These are phyloP conservation scores for Wickerhamiella occidentalis DNA, from an alignment of 805 yeast genomes.

Conservation along the genomic window DNA sequence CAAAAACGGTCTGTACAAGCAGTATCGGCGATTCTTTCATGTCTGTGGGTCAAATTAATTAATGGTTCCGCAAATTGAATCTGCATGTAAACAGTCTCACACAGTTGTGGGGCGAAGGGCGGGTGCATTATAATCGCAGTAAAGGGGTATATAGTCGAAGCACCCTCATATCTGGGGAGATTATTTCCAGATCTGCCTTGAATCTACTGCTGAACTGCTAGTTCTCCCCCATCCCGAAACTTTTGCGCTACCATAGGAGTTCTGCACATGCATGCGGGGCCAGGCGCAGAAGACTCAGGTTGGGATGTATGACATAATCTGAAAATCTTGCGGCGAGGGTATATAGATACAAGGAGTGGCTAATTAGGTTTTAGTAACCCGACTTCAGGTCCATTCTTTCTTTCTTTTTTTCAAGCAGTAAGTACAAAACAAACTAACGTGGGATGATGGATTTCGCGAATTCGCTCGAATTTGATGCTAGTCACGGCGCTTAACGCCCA, in stretches of 20 bases:
- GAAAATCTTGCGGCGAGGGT: not conserved
- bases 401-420: constrained; percentile 12
- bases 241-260: no score
- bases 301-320: not conserved
- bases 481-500: no score
- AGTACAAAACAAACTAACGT: constrained; percentile 2
- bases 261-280: not conserved
- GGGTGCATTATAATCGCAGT: not conserved
- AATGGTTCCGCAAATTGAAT: no score
- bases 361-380: not conserved
- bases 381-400: constrained; percentile 13
- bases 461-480: not conserved
- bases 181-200: no score
- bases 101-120: not conserved
- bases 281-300: not conserved
- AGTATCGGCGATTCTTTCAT: not conserved
- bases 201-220: no score
- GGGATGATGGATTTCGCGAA: not conserved
- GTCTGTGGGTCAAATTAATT: not conserved
- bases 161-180: no score
- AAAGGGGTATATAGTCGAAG: no score
- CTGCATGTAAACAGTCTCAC: constrained; percentile 1
- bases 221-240: no score
- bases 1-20: no score
- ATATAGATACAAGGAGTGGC: not conserved